phyloP scores from a whole-genome alignment of 108 stramenopile genomes.

The Ochromonas danica region DNA sequence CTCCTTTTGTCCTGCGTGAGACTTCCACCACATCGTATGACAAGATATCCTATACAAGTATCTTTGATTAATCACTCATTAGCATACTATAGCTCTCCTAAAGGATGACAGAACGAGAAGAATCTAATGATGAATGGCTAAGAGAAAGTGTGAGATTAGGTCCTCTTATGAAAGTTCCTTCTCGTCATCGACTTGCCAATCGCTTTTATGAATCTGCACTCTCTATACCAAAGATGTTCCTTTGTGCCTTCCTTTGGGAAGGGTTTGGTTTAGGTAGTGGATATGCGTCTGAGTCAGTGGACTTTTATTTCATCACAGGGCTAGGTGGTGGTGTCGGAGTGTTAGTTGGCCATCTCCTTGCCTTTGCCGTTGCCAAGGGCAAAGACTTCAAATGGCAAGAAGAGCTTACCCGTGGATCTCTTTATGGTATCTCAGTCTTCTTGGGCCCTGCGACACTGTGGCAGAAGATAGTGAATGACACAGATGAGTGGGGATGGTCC shows the following conservation, averaged over 20 bases:
- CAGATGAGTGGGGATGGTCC: not conserved
- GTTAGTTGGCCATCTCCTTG: not conserved
- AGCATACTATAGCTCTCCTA: no score
- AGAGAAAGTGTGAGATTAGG: no score
- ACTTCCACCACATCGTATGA: no score
- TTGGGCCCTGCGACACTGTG: conserved; percentile 3
- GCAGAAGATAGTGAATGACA: not conserved
- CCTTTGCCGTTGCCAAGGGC: not conserved
- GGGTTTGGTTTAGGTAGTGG: not conserved
- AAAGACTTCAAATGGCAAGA: not conserved
- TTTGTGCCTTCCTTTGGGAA: conserved; percentile 27
- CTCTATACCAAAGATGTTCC: not conserved
- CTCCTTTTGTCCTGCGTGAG: no score
- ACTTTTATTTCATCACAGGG: not conserved
- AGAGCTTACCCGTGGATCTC: not conserved
- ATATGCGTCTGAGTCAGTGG: not conserved
- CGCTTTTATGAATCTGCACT: no score
- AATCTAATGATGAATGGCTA: no score
- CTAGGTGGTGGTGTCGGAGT: not conserved
- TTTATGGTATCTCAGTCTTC: not conserved
- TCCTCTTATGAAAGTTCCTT: no score
- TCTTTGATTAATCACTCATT: no score
- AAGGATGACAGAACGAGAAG: no score
- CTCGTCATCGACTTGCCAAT: no score
- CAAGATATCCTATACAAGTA: no score